Evolutionary conservation across 2,329 filamentous ascomycete genomes (phyloP), one percentile per base, ranked within the genome.

Genomic region (Pseudogymnoascus sp.): DNA sequence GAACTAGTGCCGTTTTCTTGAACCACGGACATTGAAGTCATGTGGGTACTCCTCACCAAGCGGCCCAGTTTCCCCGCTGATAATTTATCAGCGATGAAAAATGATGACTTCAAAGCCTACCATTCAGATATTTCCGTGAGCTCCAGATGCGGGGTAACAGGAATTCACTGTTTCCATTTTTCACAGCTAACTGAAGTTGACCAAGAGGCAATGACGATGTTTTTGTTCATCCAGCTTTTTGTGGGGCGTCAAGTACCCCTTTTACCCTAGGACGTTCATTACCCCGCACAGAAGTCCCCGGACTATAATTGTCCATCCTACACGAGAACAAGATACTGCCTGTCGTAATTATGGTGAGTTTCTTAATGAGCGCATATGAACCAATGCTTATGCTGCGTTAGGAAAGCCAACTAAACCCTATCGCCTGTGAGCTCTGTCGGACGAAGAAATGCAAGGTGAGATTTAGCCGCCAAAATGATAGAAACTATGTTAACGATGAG

Each of bases 391-490:
- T 50, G 7, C 23, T 28, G 6, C 28, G 28, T 7, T 50, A 50
- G 44, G 44, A 50, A 28, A 14, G 31, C 33, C n/a, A 62, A 31
- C 35, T 47, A 38, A 62, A 62, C 35, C 60, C 60, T 5, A 62
- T 62, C 18, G 60, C 60, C 33, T 62, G 60, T 25, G 38, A 50
- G 38, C 38, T 31, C 35, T 62, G 60, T 23, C 60, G 60, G 28
- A 8, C 60, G 7, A 62, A 62, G 44, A 62, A 62, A 62, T 62
- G 38, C 38, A 62, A 47, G 38, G 60, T 62, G 23, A 47, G 33
- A 35, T 12, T 35, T 35, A 14, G 25, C 21, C 28, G 11, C 37
- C 37, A 23, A 18, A 28, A 4, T 10, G 23, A 21, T 62, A 7
- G 5, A 60, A 60, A 37, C 10, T 14, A 40, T 14, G 56, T 10